Conservation (phyloP, 2,329 filamentous ascomycete species). For the Penicillium sp. region DNA sequence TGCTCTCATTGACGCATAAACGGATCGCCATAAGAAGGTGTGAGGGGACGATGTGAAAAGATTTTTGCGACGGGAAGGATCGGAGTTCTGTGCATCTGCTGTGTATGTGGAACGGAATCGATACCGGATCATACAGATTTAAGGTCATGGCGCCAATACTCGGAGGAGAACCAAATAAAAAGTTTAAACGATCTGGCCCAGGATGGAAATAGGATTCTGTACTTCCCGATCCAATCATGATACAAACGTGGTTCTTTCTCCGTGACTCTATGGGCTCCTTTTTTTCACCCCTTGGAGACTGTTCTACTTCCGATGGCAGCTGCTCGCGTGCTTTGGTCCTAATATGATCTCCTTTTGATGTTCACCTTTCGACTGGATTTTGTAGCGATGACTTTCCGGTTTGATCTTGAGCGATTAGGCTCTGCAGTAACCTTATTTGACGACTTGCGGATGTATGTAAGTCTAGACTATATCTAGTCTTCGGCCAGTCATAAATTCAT, state of each 20-base stretch:
- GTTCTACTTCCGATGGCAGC: constrained; percentile 1
- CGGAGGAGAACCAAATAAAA: constrained; percentile 33
- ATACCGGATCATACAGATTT: constrained; percentile 31
- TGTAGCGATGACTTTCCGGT: neutral
- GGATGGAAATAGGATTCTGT: constrained; percentile 27
- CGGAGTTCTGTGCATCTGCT: constrained; percentile 37
- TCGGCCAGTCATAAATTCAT: constrained; percentile 64
- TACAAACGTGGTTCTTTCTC: constrained; percentile 29
- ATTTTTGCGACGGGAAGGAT: constrained; percentile 34
- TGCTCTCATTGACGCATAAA: constrained; percentile 62
- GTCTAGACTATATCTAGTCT: neutral
- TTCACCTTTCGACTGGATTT: neutral
- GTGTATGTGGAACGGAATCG: constrained; percentile 32
- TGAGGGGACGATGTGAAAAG: constrained; percentile 29
- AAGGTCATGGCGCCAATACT: constrained; percentile 28
- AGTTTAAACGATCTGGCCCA: constrained; percentile 30
- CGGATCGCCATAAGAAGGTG: constrained; percentile 32
- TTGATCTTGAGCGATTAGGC: neutral
- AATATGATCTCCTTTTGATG: constrained; percentile 4
- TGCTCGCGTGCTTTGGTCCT: constrained; percentile 1
- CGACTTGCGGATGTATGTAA: neutral
- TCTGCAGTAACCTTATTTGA: neutral
- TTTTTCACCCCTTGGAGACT: constrained; percentile 1
- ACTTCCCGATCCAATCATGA: constrained; percentile 30
- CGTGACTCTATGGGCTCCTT: constrained; percentile 9